phyloP scores from a whole-genome alignment of 1,284 basidiomycete species.

The Malassezia globosa region DNA sequence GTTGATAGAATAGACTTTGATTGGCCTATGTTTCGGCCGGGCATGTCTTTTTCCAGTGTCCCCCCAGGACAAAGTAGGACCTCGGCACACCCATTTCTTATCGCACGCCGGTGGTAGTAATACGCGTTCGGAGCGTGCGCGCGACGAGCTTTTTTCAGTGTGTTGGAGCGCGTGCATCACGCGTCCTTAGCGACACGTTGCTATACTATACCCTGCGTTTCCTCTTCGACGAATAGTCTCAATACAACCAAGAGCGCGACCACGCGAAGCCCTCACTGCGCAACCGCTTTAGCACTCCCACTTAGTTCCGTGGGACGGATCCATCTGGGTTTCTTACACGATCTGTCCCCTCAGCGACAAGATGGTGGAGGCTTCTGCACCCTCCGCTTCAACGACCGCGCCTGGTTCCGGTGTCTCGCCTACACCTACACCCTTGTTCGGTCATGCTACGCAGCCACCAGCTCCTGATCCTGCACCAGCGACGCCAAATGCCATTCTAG shows the following conservation, averaged over 20 bases:
- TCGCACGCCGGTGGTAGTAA: constrained; percentile 14
- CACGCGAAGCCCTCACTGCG: too few relatives aligned
- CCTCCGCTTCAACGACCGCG: neutral
- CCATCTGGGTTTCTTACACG: neutral
- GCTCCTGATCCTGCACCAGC: neutral
- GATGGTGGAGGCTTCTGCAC: constrained; percentile 8
- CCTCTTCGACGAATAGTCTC: too few relatives aligned
- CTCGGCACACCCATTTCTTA: constrained; percentile 6
- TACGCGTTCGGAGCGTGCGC: constrained; percentile 15
- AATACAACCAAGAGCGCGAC: too few relatives aligned
- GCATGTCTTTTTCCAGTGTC: too few relatives aligned
- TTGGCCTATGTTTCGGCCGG: neutral
- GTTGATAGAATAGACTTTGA: too few relatives aligned
- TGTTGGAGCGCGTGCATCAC: constrained; percentile 9
- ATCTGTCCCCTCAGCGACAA: neutral
- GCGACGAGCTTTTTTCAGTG: constrained; percentile 5
- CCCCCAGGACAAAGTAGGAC: too few relatives aligned
- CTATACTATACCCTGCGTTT: neutral
- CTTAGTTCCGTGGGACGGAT: too few relatives aligned
- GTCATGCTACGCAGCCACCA: neutral
- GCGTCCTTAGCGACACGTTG: constrained; percentile 6
- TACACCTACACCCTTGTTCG: too few relatives aligned
- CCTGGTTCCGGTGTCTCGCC: neutral
- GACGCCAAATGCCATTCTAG: constrained; percentile 1
- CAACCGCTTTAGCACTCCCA: too few relatives aligned